Evolutionary conservation across 352 stramenopile genomes (phyloP).

Genomic region (Phytopythium delawarense): DNA sequence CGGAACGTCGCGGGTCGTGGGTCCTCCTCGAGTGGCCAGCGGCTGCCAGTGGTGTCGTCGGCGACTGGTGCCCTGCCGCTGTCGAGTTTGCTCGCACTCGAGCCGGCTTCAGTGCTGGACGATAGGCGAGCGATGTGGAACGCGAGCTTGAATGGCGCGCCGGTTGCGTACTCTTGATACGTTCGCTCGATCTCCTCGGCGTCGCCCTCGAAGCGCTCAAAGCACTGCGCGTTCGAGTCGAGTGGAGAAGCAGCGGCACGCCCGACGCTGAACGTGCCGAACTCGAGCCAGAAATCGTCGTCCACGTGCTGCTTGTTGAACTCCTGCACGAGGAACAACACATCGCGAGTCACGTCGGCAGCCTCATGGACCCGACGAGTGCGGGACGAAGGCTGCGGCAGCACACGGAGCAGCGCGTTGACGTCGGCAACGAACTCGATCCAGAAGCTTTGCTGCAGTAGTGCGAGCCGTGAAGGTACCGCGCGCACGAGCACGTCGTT

Average conservation of each 20-base stretch:
- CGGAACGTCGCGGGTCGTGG: slow-evolving; percentile 57
- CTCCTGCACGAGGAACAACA: slow-evolving; percentile 39
- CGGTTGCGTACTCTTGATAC: slow-evolving; percentile 26
- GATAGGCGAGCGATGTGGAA: slow-evolving; percentile 43
- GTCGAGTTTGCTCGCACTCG: neutral
- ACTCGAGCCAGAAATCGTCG: slow-evolving; percentile 48
- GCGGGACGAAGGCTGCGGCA: slow-evolving; percentile 53
- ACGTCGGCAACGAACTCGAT: slow-evolving; percentile 77
- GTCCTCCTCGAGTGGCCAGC: slow-evolving; percentile 27
- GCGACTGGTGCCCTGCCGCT: neutral
- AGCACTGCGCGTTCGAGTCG: slow-evolving; percentile 42
- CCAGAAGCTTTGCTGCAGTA: slow-evolving; percentile 80
- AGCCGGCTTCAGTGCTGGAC: slow-evolving; percentile 6
- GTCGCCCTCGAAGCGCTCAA: slow-evolving; percentile 23
- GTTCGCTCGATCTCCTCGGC: slow-evolving; percentile 22
- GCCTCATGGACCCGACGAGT: slow-evolving; percentile 31
- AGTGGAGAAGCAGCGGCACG: slow-evolving; percentile 15
- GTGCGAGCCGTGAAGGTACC: slow-evolving; percentile 55
- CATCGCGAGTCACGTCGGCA: slow-evolving; percentile 21
- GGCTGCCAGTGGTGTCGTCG: slow-evolving; percentile 2
- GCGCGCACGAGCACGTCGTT: slow-evolving; percentile 80
- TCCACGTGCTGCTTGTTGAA: slow-evolving; percentile 65
- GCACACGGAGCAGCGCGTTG: slow-evolving; percentile 25
- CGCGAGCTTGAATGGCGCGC: slow-evolving; percentile 63
- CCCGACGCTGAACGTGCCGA: slow-evolving; percentile 48